phyloP scores from a whole-genome alignment of 768 basidiomycete genomes.

The Antrodiella citrinella region DNA sequence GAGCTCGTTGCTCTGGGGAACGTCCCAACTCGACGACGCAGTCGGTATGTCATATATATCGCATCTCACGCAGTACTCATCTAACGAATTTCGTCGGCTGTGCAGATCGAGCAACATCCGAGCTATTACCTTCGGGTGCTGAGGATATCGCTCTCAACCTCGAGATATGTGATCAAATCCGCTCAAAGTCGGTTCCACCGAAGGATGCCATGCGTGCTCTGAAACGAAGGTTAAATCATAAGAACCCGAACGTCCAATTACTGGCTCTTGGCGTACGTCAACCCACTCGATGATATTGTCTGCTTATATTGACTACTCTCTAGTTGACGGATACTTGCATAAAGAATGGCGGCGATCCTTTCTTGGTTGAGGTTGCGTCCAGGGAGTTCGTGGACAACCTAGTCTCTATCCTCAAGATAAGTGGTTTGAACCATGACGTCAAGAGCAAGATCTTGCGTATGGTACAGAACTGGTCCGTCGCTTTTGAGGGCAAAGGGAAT shows the following conservation, averaged over 20 bases:
- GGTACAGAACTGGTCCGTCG: slow-evolving; percentile 91
- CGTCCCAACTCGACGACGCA: slow-evolving; percentile 75
- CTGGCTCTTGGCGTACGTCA: slow-evolving; percentile 75
- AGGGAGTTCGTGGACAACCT: slow-evolving; percentile 93
- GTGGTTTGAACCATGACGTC: slow-evolving; percentile 71
- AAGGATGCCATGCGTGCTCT: slow-evolving; percentile 85
- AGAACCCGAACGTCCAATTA: slow-evolving; percentile 93
- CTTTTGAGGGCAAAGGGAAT: slow-evolving; percentile 74
- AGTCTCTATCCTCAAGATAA: slow-evolving; percentile 78
- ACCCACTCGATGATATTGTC: background rate
- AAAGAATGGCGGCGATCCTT: slow-evolving; percentile 96
- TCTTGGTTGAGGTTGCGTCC: slow-evolving; percentile 75
- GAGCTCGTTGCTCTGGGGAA: slow-evolving; percentile 71
- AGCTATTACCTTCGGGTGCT: slow-evolving; percentile 69
- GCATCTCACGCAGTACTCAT: slow-evolving; percentile 2
- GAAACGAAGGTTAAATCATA: slow-evolving; percentile 81
- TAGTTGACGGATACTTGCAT: slow-evolving; percentile 87
- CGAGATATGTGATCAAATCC: slow-evolving; percentile 95
- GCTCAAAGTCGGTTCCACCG: slow-evolving; percentile 79
- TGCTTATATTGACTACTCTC: slow-evolving; percentile 4
- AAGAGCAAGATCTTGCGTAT: slow-evolving; percentile 68
- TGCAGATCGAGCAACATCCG: slow-evolving; percentile 90
- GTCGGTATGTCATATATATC: slow-evolving; percentile 48
- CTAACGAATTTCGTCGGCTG: slow-evolving; percentile 1
- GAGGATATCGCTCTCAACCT: slow-evolving; percentile 92